A percentile compares a stretch with the other conserved stretches of the same genome.
Evolutionary conservation across 2,329 filamentous ascomycete species (phyloP).

Genomic region (Penicillium occitanis): DNA sequence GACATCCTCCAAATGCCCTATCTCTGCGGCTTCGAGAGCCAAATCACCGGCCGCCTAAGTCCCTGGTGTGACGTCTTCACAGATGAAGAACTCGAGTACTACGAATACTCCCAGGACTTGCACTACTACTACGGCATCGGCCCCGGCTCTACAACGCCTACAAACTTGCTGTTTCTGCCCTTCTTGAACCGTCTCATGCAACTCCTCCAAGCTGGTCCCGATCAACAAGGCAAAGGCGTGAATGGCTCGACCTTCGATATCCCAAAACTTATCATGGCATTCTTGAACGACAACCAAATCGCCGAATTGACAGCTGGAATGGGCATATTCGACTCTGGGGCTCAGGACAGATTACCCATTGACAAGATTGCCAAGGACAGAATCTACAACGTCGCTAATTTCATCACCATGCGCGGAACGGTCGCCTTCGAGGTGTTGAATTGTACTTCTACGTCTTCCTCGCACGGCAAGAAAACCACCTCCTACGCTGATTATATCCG

Average conservation of each 20-base stretch:
- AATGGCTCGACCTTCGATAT: slow-evolving; percentile 36
- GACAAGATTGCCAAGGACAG: slow-evolving; percentile 50
- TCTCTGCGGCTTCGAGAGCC: slow-evolving; percentile 69
- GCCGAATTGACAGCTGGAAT: slow-evolving; percentile 60
- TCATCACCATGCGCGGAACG: slow-evolving; percentile 64
- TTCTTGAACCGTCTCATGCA: slow-evolving; percentile 56
- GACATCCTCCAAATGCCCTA: slow-evolving; percentile 64
- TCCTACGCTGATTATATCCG: slow-evolving; percentile 43
- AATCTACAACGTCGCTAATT: slow-evolving; percentile 57
- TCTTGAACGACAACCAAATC: slow-evolving; percentile 67
- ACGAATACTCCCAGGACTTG: slow-evolving; percentile 68
- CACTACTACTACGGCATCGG: slow-evolving; percentile 68
- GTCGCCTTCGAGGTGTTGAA: slow-evolving; percentile 64
- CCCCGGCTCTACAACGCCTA: slow-evolving; percentile 52
- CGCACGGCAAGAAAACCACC: background rate
- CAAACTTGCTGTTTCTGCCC: slow-evolving; percentile 60
- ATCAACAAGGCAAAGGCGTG: slow-evolving; percentile 48
- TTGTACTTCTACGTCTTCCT: slow-evolving; percentile 39
- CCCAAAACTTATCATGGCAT: slow-evolving; percentile 60
- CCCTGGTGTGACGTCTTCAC: slow-evolving; percentile 65
- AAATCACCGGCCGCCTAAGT: slow-evolving; percentile 62
- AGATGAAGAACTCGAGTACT: slow-evolving; percentile 60
- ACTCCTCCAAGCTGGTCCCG: slow-evolving; percentile 55
- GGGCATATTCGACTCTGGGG: slow-evolving; percentile 58
- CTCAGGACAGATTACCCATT: slow-evolving; percentile 51